Evolutionary conservation across 441 rosid genomes (phyloP).

Genomic region (Rhodomyrtus psidioides): DNA sequence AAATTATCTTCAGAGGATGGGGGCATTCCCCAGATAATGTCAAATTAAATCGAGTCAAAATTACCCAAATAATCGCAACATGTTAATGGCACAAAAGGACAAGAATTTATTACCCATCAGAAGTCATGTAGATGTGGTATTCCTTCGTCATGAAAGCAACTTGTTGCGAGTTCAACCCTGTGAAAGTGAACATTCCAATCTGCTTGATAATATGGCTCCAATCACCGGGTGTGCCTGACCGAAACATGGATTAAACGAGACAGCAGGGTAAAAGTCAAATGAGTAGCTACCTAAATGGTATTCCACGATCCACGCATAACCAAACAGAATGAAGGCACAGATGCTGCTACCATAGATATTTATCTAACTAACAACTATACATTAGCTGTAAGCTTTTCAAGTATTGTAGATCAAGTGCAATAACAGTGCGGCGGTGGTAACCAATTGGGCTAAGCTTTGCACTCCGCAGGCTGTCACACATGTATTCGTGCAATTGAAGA

Average conservation of each 20-base stretch:
- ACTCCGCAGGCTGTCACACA: background rate
- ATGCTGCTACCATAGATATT: background rate
- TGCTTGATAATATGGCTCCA: constrained; percentile 85
- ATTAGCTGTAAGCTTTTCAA: background rate
- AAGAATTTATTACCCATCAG: constrained; percentile 44
- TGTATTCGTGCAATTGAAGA: background rate
- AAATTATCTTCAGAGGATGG: background rate
- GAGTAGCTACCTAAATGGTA: background rate
- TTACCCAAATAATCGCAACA: background rate
- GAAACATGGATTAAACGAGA: background rate
- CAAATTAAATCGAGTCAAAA: background rate
- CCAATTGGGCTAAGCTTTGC: background rate
- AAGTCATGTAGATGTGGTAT: constrained; percentile 64
- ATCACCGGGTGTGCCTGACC: constrained; percentile 67
- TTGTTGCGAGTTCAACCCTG: constrained; percentile 65
- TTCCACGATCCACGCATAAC: background rate
- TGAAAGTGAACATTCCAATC: constrained; percentile 80
- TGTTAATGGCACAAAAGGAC: background rate
- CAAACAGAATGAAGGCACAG: background rate
- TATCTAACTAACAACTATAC: background rate
- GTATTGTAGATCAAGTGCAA: background rate
- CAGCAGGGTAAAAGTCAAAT: background rate
- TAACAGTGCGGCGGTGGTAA: background rate
- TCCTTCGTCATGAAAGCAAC: constrained; percentile 65
- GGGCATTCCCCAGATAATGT: background rate